Base-by-base conservation (phyloP, 768 basidiomycete genomes). In the Suillus brevipes region DNA sequence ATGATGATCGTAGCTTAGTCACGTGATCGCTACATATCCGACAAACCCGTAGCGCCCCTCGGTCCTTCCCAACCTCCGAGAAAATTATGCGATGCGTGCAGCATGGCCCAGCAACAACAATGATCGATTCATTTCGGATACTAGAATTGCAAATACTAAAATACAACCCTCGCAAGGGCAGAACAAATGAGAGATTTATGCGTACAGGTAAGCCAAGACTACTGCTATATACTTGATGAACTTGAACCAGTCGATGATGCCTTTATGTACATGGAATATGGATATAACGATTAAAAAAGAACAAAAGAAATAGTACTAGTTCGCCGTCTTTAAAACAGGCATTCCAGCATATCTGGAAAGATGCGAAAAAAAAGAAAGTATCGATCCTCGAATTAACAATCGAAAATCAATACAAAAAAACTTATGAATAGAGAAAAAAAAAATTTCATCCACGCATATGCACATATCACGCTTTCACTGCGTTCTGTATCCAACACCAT, bases 401-500 rank as follows among this genome's bases (percentile, higher is more conserved):
- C n/a, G n/a, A 6, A 28, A 23, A 60, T 34, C 40, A 18, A 31
- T 31, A 47, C 59, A 50, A 40, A 64, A 28, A 14, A 36, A 60
- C 18, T 25, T 61, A 45, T n/a, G 61, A 40, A 23, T 49, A 4
- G 23, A 63, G n/a, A 16, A 31, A 23, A 10, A 7, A 64, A 31
- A 31, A 4, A 31, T 31, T 13, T 47, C 16, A 28, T 31, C 9
- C 36, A 3, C n/a, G 25, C 9, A 59, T 6, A 38, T 9, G 7
- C n/a, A n/a, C 28, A 4, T 31, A 4, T 31, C 4, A 31, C 4
- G 31, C 5, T 14, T 20, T 68, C 47, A 77, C 49, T 73, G 71
- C 59, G 52, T 25, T 31, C 76, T 68, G 59, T 71, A 76, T 7
- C 73, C 74, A 40, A 74, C 75, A 16, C 73, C 74, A 65, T 79